Evolutionary conservation across 1,139 yeast species (phyloP), one percentile per base, ranked within the genome.

Genomic region (Pichia sp.): DNA sequence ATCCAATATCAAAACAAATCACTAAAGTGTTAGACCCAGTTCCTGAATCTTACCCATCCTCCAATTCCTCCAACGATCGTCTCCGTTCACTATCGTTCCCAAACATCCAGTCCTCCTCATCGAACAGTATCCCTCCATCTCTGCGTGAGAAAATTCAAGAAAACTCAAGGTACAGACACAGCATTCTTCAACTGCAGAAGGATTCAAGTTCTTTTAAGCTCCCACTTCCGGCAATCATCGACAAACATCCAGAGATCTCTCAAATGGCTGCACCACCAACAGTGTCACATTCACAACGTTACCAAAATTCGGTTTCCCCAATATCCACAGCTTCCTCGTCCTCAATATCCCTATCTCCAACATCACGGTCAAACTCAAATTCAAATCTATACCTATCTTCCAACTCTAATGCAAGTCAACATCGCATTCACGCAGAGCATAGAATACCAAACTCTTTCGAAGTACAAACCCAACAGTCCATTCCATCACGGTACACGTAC

Each of bases 1-100:
- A 55, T 32, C 53, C 53, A 26, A 42, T 58, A 12, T 42, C 51
- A 12, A 41, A 39, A 17, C 48, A 47, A 32, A 41, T 46, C 15
- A 37, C 35, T 8, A 33, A 30, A 13, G 22, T 46, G 11, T 25
- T 43, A 27, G 25, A 29, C n/a, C n/a, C n/a, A n/a, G n/a, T n/a
- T 1, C 3, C 23, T 7, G 9, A 20, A n/a, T 8, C 22, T 19
- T 6, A 16, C 5, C 9, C 29, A 12, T 11, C 15, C 4, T 4
- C 22, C 6, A 20, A 19, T 18, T 7, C 6, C 13, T 10, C 23
- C 7, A 21, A 21, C 16, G 18, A 14, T 25, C 8, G 11, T 9
- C 8, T 9, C 11, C 22, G 22, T 9, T 21, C 22, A 21, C 11
- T 11, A 9, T 21, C 22, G 11, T 21, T 21, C 22, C 11, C 22